Evolutionary conservation across 1,139 yeast species (phyloP).

Genomic region (Candida tetrigidarum): DNA sequence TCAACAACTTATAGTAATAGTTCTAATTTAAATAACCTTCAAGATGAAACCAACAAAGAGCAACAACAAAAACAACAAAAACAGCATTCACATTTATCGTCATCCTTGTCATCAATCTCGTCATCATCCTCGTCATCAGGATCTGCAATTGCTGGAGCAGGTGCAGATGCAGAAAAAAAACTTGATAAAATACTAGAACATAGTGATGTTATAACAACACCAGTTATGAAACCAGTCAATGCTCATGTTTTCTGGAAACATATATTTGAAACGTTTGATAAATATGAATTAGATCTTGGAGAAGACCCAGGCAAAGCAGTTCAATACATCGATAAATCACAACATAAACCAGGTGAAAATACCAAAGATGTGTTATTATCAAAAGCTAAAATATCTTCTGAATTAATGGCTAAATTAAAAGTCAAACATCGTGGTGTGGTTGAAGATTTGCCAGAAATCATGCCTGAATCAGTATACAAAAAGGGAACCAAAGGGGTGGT

Average conservation of each 20-base stretch:
- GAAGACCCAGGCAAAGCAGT: conserved; percentile 25
- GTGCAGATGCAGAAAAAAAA: too few relatives aligned
- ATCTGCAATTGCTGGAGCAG: background rate
- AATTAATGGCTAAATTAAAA: conserved; percentile 27
- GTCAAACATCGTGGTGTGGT: conserved; percentile 29
- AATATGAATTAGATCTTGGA: conserved; percentile 19
- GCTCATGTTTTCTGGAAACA: conserved; percentile 28
- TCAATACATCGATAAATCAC: conserved; percentile 24
- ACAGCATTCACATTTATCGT: too few relatives aligned
- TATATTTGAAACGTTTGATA: conserved; percentile 24
- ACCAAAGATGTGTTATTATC: conserved; percentile 34
- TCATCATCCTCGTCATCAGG: background rate
- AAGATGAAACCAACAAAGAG: conserved; percentile 7
- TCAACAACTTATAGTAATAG: background rate
- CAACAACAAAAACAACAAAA: conserved; percentile 11
- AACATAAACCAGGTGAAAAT: conserved; percentile 27
- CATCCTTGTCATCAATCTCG: background rate
- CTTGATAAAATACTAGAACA: too few relatives aligned
- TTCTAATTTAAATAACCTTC: conserved; percentile 1
- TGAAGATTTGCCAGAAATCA: conserved; percentile 27
- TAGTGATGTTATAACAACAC: background rate
- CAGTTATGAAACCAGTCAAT: conserved; percentile 15
- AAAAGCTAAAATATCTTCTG: conserved; percentile 31
- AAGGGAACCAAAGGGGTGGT: conserved; percentile 37
- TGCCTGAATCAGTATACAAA: conserved; percentile 29